Evolutionary conservation across 345 rosid species (phyloP), one percentile per base, ranked within the genome.

Genomic region (Citrus glauca): DNA sequence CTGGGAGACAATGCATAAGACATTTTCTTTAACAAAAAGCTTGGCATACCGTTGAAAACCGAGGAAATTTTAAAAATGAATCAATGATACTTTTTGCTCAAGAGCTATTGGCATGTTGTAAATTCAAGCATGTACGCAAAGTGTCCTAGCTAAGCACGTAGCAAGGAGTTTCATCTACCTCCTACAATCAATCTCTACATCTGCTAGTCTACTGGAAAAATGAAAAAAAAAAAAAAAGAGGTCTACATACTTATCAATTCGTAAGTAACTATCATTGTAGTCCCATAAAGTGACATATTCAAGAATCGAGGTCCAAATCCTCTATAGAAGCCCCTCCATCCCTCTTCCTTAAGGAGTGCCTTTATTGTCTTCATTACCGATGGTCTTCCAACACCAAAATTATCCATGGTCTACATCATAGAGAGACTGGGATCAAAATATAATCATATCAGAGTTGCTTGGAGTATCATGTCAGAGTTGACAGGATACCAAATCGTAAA

Each of bases 181-280:
- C 22, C 45, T 2, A 10, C 16, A 2, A 42, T 42, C 48, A 42
- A 42, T 42, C 48, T 42, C 48, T 42, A 42, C 60, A 59, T 65
- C 45, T 67, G 74, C 16, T 55, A 13, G 7, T 60, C 74, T 35
- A 57, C 63, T 2, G 35, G 8, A 16, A 50, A 38, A 38, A 38
- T 38, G 42, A 55, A 7, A 69, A 24, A 1, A 14, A 55, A 4
- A 25, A 68, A 56, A 25, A 64, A 56, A 33, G 66, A 81, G 37
- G 33, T 25, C 1, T 27, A 77, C 90, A 14, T 88, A 88, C 93
- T 91, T 80, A 84, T 88, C 77, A 89, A 79, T 84, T 91, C 95
- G 20, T 91, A 87, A 38, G 93, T 88, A 66, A 91, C 89, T 37
- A 88, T 89, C 93, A 89, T 89, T 59, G 95, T 87, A 19, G 95